phyloP scores from a whole-genome alignment of 495 filamentous ascomycete genomes.

The Friedmanniomyces simplex region DNA sequence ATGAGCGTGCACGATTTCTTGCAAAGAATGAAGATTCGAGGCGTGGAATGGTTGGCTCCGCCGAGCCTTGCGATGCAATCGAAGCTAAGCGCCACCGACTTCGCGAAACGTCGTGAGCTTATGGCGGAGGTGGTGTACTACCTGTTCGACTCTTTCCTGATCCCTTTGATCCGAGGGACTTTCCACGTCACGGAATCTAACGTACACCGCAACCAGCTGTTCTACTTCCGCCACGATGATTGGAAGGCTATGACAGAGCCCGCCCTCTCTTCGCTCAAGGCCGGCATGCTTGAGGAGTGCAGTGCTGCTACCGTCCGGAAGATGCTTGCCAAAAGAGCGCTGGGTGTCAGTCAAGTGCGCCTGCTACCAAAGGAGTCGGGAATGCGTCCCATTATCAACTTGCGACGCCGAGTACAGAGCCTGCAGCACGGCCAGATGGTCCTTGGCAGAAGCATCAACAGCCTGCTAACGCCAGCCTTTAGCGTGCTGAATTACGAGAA shows the following conservation, averaged over 20 bases:
- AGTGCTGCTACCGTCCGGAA: conserved; percentile 43
- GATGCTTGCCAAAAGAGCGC: conserved; percentile 47
- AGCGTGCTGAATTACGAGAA: conserved; percentile 71
- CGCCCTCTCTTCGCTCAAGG: conserved; percentile 56
- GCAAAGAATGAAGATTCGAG: conserved; percentile 60
- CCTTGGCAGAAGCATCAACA: conserved; percentile 71
- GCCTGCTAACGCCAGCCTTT: conserved; percentile 61
- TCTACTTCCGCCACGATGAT: conserved; percentile 90
- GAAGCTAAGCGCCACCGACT: conserved; percentile 63
- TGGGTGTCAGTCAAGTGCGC: conserved; percentile 73
- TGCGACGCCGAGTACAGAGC: conserved; percentile 52
- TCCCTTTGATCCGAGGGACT: conserved; percentile 74
- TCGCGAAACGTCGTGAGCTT: conserved; percentile 65
- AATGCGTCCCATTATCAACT: conserved; percentile 76
- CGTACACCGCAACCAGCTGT: conserved; percentile 65
- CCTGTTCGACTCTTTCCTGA: conserved; percentile 79
- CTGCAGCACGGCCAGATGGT: conserved; percentile 41
- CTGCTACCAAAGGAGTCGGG: conserved; percentile 64
- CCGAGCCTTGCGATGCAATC: conserved; percentile 25
- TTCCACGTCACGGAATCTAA: conserved; percentile 94
- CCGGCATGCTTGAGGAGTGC: conserved; percentile 72
- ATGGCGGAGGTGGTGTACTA: conserved; percentile 84
- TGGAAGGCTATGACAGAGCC: conserved; percentile 72
- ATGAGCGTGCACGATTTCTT: conserved; percentile 68
- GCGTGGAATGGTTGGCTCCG: conserved; percentile 62